A percentile compares a stretch with the other conserved stretches of the same genome.
These are phyloP conservation scores for Karstenula rhodostoma DNA, from an alignment of 2,329 filamentous ascomycete species.

Conservation along the genomic window DNA sequence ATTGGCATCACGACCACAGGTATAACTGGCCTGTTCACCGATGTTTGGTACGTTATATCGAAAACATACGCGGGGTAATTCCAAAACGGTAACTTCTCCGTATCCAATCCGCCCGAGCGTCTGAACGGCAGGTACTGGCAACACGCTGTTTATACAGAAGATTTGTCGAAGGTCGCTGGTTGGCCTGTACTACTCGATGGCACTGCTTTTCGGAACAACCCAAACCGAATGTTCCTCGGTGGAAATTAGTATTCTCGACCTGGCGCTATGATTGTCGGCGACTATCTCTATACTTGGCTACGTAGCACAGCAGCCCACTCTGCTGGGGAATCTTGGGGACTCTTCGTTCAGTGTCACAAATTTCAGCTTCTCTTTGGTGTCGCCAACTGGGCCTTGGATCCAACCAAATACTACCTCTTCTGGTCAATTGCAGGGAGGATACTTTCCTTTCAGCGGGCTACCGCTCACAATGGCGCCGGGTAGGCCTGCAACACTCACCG, in stretches of 20 bases:
- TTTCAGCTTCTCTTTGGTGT: conserved; percentile 56
- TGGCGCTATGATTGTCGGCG: conserved; percentile 54
- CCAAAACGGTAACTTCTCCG: conserved; percentile 23
- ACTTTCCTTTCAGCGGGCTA: conserved; percentile 55
- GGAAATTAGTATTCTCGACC: conserved; percentile 60
- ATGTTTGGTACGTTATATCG: conserved; percentile 59
- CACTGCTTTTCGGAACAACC: conserved; percentile 56
- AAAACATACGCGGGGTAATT: conserved; percentile 55
- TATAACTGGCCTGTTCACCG: conserved; percentile 60
- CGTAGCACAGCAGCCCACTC: conserved; percentile 52
- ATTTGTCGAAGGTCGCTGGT: conserved; percentile 51
- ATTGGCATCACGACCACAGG: conserved; percentile 61
- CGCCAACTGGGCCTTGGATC: conserved; percentile 57
- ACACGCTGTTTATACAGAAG: conserved; percentile 57
- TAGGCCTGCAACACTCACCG: no score
- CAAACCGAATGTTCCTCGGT: conserved; percentile 55
- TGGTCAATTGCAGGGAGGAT: conserved; percentile 51
- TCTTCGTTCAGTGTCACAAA: conserved; percentile 54
- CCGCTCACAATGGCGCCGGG: no score
- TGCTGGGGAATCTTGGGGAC: conserved; percentile 62
- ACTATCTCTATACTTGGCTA: no score
- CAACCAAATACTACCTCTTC: conserved; percentile 46
- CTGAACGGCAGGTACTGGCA: conserved; percentile 56
- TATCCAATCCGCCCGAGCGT: conserved; percentile 46
- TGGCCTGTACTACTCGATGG: conserved; percentile 57